Conservation (phyloP, 768 basidiomycete species). For the Calocera viscosa region DNA sequence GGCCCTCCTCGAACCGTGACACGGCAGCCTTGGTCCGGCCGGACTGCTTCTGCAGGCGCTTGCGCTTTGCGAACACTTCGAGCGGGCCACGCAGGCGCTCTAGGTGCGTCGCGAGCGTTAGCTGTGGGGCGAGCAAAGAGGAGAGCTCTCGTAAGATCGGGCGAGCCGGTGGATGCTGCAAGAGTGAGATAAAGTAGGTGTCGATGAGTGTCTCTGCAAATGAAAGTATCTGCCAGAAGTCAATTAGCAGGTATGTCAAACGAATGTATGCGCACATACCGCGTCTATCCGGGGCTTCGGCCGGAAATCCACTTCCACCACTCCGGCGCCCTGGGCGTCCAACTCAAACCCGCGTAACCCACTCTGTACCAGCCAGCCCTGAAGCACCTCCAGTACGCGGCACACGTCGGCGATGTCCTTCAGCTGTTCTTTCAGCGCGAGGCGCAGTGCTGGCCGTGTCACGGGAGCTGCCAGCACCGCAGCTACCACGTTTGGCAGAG, state of each 20-base stretch:
- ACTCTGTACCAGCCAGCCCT: slow-evolving; percentile 36
- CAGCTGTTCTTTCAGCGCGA: slow-evolving; percentile 41
- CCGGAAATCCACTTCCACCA: background rate
- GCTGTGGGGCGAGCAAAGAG: slow-evolving; percentile 43
- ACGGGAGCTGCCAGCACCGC: slow-evolving; percentile 26
- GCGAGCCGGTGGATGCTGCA: slow-evolving; percentile 53
- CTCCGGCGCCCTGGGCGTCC: background rate
- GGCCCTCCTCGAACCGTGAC: slow-evolving; percentile 11
- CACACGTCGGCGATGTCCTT: slow-evolving; percentile 40
- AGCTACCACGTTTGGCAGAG: slow-evolving; percentile 33
- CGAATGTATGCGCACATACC: background rate
- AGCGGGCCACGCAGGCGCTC: slow-evolving; percentile 49
- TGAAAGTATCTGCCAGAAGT: slow-evolving; percentile 35
- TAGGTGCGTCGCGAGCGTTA: slow-evolving; percentile 37
- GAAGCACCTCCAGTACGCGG: slow-evolving; percentile 36
- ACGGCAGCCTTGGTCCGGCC: background rate
- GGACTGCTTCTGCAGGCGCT: background rate
- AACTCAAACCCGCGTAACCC: background rate
- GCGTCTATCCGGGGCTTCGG: background rate
- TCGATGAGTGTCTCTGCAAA: slow-evolving; percentile 61
- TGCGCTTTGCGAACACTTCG: slow-evolving; percentile 43
- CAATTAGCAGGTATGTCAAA: background rate
- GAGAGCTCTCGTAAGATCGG: slow-evolving; percentile 38
- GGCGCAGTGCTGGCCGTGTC: slow-evolving; percentile 27
- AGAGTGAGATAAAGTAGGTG: slow-evolving; percentile 52